Conservation (phyloP, 345 rosid genomes). For the Eucalyptus camaldulensis region DNA sequence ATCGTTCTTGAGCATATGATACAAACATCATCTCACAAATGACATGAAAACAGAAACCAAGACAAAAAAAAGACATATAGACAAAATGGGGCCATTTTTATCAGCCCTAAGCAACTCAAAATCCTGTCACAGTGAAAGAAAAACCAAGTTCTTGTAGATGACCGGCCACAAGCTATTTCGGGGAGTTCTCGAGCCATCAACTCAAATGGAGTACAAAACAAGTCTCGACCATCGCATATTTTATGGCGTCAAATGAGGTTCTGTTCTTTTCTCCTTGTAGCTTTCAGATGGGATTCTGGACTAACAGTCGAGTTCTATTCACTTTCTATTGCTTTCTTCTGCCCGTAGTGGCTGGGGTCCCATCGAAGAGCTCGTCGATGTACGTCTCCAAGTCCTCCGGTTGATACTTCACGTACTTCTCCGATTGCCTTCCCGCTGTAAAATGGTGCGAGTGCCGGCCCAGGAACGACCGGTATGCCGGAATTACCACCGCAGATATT, state of each 20-base stretch:
- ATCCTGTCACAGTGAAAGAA: neutral
- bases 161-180: neutral
- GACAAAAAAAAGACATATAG: neutral
- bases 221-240: neutral
- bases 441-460: constrained; percentile 66
- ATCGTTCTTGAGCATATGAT: neutral
- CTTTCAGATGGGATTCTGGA: neutral
- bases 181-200: neutral
- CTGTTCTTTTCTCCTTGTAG: neutral
- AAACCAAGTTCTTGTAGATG: neutral
- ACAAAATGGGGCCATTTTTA: neutral
- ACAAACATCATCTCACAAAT: neutral
- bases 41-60: neutral
- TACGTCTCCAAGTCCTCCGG: constrained; percentile 79
- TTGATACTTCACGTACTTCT: constrained; percentile 82
- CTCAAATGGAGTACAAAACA: neutral
- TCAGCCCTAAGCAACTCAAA: neutral
- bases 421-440: constrained; percentile 73
- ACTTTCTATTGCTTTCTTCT: constrained; percentile 29
- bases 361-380: constrained; percentile 77
- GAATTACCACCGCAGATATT: constrained; percentile 56
- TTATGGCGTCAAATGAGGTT: neutral
- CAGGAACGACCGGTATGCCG: constrained; percentile 74
- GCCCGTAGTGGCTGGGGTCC: constrained; percentile 33
- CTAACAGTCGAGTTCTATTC: neutral